These are phyloP conservation scores for Nicotiana knightiana DNA, from an alignment of 257 asterid species.

Conservation along the genomic window DNA sequence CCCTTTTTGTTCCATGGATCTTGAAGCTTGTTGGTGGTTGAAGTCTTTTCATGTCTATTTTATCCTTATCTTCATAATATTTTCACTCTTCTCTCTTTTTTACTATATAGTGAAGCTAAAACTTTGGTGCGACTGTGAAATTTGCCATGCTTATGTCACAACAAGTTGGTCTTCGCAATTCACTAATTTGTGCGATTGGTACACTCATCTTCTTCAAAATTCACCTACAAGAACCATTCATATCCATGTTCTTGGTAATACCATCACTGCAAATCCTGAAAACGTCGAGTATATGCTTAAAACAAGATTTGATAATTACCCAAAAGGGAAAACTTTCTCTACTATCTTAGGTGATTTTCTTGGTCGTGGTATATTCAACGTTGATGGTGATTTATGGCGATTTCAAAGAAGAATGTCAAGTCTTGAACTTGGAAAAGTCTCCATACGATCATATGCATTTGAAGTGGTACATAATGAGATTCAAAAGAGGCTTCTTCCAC, in stretches of 20 bases:
- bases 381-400: constrained; percentile 40
- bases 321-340: constrained; percentile 41
- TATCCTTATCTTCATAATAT: not conserved
- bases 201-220: constrained; percentile 45
- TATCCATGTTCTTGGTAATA: constrained; percentile 63
- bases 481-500: constrained; percentile 31
- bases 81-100: constrained; percentile 14
- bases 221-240: constrained; percentile 54
- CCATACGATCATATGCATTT: constrained; percentile 30
- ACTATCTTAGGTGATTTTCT: constrained; percentile 40
- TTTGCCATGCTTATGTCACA: constrained; percentile 44
- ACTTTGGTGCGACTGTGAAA: constrained; percentile 52
- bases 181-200: constrained; percentile 70
- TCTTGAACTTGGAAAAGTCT: constrained; percentile 29
- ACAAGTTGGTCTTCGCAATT: constrained; percentile 40
- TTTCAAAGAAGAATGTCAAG: constrained; percentile 36
- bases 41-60: not conserved
- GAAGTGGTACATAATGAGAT: constrained; percentile 34
- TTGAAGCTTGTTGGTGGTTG: not conserved
- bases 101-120: constrained; percentile 5
- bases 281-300: constrained; percentile 43
- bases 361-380: constrained; percentile 45
- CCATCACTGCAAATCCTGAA: constrained; percentile 33
- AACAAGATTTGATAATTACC: constrained; percentile 32
- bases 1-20: not conserved